Base-by-base conservation (phyloP, 805 yeast genomes). In the Candida schatavii region DNA sequence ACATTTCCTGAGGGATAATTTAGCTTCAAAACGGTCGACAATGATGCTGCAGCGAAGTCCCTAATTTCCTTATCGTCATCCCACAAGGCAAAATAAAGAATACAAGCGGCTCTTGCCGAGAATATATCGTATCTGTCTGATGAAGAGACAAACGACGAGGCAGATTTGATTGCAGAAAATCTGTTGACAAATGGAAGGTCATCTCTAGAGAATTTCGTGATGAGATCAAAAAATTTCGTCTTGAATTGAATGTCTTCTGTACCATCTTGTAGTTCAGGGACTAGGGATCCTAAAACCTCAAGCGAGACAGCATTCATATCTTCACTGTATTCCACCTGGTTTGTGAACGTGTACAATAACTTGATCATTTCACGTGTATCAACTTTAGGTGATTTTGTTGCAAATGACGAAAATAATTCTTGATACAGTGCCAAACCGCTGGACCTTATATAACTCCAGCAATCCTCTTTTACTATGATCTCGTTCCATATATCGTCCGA, bases 21-120 rank as follows among this genome's bases (percentile, higher is more conserved):
- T 10, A 36, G 25, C 6, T 36, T 10, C 5, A 36, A 36, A 10
- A 5, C 7, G 13, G 13, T 28, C 2, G 70, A 55, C 14, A 81
- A 55, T 41, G 66, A 67, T 1, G 48, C 35, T 0, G 86, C 67
- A 0, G 86, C 75, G 2, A 50, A 14, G 1, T 61, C 59, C 43
- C 95, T 66, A 4, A 85, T 61, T 11, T 72, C 79, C 10, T 70
- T 77, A 49, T 84, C 91, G 51, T 87, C 95, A 58, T 88, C 96
- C 40, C 62, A 62, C 19, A 83, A 54, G 46, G 64, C 70, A 11
- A 60, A 54, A 44, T 67, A 68, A 0, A 72, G 39, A 31, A 48
- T 43, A 30, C 63, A 41, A 10, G 52, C 27, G 42, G 61, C 48
- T 64, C 11, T 41, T 22, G 45, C 44, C 34, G 32, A 29, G 27